Base-by-base conservation (phyloP, 768 basidiomycete genomes). In the Xerocomellus amylosporus region DNA sequence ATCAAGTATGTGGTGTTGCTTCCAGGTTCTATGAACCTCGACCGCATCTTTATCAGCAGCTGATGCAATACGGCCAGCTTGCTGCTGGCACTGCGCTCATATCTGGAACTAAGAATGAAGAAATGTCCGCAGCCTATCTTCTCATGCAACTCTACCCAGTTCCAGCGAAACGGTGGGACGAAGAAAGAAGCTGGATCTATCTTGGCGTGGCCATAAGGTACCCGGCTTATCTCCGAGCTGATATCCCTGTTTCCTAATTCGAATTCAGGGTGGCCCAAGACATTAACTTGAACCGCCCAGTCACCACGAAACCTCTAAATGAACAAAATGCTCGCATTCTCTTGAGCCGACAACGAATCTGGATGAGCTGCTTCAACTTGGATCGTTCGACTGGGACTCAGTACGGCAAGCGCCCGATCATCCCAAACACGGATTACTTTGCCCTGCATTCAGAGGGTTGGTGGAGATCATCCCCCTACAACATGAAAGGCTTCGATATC, bases 291-390 rank as follows among this genome's bases (percentile, higher is more conserved):
- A 90, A 97, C 61, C 79, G 87, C 30, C 89, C 88, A 2, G 79
- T 79, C 40, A 83, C 84, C 2, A 83, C 85, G 24, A 84, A 86
- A 60, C 87, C 89, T 9, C 73, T 83, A 14, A 90, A 90, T 62
- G 91, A 94, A 68, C 80, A 81, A 53, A 86, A 90, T 55, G 87
- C 88, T 8, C 82, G 94, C 38, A 89, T 94, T 73, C 83, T 93
- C 72, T 81, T 93, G 51, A 96, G 94, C 66, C 86, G 94, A 39
- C 91, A 92, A 49, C 83, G 93, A 20, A 81, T 89, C 7, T 98
- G 93, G 93, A 73, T 96, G 53, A 89, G 87, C 66, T 94, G 91
- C 71, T 91, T 88, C 73, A 92, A 94, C 70, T 74, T 96, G 39
- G 94, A 98, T 69, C 86, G 92, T 22, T 94, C 92, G 6, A 87